Evolutionary conservation across 306 rosid species (phyloP).

Genomic region (Casuarina cunninghamiana): DNA sequence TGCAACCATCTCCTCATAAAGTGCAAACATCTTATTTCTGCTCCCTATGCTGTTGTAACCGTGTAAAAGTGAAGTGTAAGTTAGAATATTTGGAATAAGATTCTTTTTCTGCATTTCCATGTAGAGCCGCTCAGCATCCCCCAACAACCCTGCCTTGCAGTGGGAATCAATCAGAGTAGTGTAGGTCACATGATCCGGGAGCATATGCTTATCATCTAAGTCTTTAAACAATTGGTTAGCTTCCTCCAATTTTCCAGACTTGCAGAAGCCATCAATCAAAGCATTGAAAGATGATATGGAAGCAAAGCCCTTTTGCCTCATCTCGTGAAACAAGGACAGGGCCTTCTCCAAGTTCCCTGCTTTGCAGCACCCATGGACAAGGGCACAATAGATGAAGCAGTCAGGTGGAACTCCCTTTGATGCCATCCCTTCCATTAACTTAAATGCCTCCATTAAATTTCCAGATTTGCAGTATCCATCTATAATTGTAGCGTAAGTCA

Average conservation of each 20-base stretch:
- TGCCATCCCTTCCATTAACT: conserved; percentile 40
- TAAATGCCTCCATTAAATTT: conserved; percentile 38
- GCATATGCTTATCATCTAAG: conserved; percentile 31
- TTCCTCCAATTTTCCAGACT: conserved; percentile 32
- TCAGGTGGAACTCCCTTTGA: conserved; percentile 37
- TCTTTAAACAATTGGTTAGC: conserved; percentile 38
- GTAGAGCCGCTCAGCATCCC: conserved; percentile 42
- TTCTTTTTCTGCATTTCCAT: conserved; percentile 38
- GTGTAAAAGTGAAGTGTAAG: conserved; percentile 40
- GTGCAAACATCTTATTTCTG: conserved; percentile 29
- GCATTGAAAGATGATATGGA: conserved; percentile 40
- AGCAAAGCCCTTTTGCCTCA: conserved; percentile 35
- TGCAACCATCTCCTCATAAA: conserved; percentile 42
- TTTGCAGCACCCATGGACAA: conserved; percentile 48
- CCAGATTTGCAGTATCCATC: conserved; percentile 47
- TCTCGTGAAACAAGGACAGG: conserved; percentile 30
- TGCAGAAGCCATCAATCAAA: conserved; percentile 43
- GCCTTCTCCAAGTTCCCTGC: conserved; percentile 39
- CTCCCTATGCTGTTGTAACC: conserved; percentile 37
- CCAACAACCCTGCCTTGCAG: conserved; percentile 32
- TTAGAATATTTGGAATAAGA: conserved; percentile 26
- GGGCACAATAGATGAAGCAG: conserved; percentile 33
- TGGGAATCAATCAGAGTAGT: conserved; percentile 38
- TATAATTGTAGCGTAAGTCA: conserved; percentile 45
- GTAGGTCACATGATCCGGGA: conserved; percentile 36